Evolutionary conservation across 2,329 filamentous ascomycete genomes (phyloP).

Genomic region (Neofusicoccum umdonicola): DNA sequence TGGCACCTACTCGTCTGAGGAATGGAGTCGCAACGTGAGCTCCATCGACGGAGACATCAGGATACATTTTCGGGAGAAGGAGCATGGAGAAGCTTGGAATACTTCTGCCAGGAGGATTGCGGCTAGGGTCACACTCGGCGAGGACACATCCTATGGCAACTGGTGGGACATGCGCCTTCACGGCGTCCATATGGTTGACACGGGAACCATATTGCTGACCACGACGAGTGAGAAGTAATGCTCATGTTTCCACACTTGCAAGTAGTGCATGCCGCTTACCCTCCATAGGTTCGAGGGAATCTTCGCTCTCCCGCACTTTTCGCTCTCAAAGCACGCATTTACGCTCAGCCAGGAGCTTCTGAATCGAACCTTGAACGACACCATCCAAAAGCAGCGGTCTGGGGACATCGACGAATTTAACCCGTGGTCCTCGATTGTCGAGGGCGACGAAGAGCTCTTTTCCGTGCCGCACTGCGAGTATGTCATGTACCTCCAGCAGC

Average conservation of each 20-base stretch:
- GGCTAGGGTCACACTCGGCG: constrained; percentile 69
- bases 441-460: constrained; percentile 57
- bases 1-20: constrained; percentile 63
- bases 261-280: background rate
- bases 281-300: constrained; percentile 67
- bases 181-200: constrained; percentile 81
- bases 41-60: constrained; percentile 67
- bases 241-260: background rate
- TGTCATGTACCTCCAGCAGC: constrained; percentile 78
- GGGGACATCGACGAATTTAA: constrained; percentile 55
- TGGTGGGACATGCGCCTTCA: constrained; percentile 78
- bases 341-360: constrained; percentile 55
- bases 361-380: constrained; percentile 67
- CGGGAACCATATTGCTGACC: constrained; percentile 75
- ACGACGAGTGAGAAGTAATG: constrained; percentile 84
- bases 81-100: constrained; percentile 33
- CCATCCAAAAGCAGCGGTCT: constrained; percentile 64
- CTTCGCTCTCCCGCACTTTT: constrained; percentile 82
- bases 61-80: constrained; percentile 62
- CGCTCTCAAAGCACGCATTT: constrained; percentile 58
- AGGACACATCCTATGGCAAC: constrained; percentile 65
- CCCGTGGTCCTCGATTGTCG: constrained; percentile 73
- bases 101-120: constrained; percentile 63
- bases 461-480: constrained; percentile 82
- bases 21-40: constrained; percentile 80